Percentiles rank a stretch among this genome's conserved stretches.
These are phyloP conservation scores for Herpetomonas tarakana DNA, from an alignment of 208 protist genomes.

Conservation along the genomic window DNA sequence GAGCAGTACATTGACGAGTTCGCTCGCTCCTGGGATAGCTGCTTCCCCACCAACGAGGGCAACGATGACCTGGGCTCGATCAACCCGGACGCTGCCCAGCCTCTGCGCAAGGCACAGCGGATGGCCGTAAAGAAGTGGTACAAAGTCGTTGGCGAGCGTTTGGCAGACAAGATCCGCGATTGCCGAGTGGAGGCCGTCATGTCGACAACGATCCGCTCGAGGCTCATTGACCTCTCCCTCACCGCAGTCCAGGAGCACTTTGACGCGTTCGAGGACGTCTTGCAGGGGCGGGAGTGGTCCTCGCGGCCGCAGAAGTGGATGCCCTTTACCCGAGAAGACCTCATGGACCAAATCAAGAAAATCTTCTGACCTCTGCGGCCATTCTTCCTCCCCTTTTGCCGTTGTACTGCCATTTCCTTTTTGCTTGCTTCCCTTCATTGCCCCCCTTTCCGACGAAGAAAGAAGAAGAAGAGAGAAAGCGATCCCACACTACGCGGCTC, in stretches of 20 bases:
- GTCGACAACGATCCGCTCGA: conserved; percentile 38
- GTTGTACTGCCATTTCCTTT: conserved; percentile 1
- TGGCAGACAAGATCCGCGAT: conserved; percentile 45
- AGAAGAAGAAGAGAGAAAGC: background rate
- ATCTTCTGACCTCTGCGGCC: conserved; percentile 31
- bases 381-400: conserved; percentile 5
- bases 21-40: conserved; percentile 53
- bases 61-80: conserved; percentile 39
- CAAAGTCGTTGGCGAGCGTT: conserved; percentile 22
- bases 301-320: conserved; percentile 67
- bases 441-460: background rate
- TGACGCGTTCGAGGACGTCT: conserved; percentile 26
- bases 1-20: conserved; percentile 62
- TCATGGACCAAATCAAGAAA: conserved; percentile 47
- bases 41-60: conserved; percentile 51
- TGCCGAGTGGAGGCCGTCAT: conserved; percentile 57
- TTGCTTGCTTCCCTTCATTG: background rate
- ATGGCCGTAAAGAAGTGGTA: conserved; percentile 77
- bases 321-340: conserved; percentile 31
- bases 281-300: conserved; percentile 68
- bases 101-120: conserved; percentile 62
- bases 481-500: too few species aligned
- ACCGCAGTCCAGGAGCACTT: conserved; percentile 45
- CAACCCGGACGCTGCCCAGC: conserved; percentile 13
- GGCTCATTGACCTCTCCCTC: conserved; percentile 62